Conservation (phyloP, 768 basidiomycete species). For the Tephrocybe sp. region DNA sequence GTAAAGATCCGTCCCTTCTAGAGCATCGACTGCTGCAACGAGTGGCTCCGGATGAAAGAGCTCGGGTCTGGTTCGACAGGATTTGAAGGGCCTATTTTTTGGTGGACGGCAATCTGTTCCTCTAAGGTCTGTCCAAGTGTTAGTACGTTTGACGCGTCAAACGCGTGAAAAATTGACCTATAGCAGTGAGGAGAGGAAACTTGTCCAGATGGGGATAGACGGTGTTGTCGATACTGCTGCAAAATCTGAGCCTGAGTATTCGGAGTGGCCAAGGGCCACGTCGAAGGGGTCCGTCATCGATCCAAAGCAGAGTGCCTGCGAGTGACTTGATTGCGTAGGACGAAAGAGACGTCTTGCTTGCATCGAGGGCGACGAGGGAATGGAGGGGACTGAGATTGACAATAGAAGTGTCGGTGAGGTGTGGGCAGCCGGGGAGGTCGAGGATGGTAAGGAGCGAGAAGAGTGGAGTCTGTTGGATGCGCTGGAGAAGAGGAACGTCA, state of each 20-base stretch:
- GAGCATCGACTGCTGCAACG: slow-evolving; percentile 30
- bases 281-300: slow-evolving; percentile 24
- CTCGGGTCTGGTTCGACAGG: slow-evolving; percentile 21
- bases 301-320: slow-evolving; percentile 43
- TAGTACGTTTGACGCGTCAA: slow-evolving; percentile 7
- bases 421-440: slow-evolving; percentile 51
- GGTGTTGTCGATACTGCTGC: slow-evolving; percentile 45
- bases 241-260: slow-evolving; percentile 56
- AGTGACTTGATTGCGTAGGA: slow-evolving; percentile 54
- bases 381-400: slow-evolving; percentile 49
- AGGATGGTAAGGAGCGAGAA: slow-evolving; percentile 70
- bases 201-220: slow-evolving; percentile 39
- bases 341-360: slow-evolving; percentile 51
- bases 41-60: slow-evolving; percentile 47
- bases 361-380: slow-evolving; percentile 63
- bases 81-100: slow-evolving; percentile 19
- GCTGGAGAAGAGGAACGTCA: slow-evolving; percentile 56
- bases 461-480: slow-evolving; percentile 48
- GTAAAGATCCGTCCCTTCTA: slow-evolving; percentile 9
- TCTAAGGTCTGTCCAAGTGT: slow-evolving; percentile 41
- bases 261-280: slow-evolving; percentile 61
- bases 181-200: slow-evolving; percentile 59
- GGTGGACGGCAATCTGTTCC: slow-evolving; percentile 41
- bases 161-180: slow-evolving; percentile 47
- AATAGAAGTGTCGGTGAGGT: slow-evolving; percentile 62